Conservation (phyloP, 352 stramenopile species). For the Globisporangium radiosum region DNA sequence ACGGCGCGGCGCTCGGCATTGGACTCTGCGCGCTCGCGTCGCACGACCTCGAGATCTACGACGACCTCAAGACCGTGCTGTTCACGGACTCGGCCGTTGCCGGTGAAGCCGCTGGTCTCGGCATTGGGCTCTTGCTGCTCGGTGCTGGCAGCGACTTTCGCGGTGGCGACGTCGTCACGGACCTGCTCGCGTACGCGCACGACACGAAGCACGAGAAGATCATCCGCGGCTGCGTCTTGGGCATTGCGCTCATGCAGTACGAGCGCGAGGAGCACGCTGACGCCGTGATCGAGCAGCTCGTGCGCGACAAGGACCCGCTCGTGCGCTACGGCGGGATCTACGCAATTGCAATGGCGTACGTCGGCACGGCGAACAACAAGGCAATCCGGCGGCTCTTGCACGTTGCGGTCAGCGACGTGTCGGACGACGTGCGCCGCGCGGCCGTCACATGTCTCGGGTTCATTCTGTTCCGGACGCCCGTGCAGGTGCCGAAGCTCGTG, state of each 20-base stretch:
- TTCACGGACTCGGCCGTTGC: constrained; percentile 98
- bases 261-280: constrained; percentile 96
- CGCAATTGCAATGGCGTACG: constrained; percentile 96
- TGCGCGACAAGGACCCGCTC: constrained; percentile 95
- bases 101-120: constrained; percentile 95
- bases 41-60: constrained; percentile 92
- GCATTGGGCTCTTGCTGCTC: constrained; percentile 96
- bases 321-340: constrained; percentile 98
- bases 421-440: constrained; percentile 97
- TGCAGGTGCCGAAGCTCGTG: constrained; percentile 90
- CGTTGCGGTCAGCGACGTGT: constrained; percentile 98
- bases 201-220: constrained; percentile 99
- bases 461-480: constrained; percentile 96
- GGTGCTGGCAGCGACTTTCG: constrained; percentile 88
- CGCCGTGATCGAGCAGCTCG: constrained; percentile 95
- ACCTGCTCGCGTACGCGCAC: constrained; percentile 96
- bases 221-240: constrained; percentile 97
- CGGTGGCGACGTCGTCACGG: constrained; percentile 82
- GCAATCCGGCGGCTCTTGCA: constrained; percentile 96
- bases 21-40: constrained; percentile 94
- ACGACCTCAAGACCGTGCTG: constrained; percentile 96
- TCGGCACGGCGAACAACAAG: constrained; percentile 96
- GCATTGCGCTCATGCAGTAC: constrained; percentile 98
- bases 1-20: constrained; percentile 96
- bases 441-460: constrained; percentile 97